Conservation (phyloP, 1,139 yeast species). For the Hyphopichia buzzinii region DNA sequence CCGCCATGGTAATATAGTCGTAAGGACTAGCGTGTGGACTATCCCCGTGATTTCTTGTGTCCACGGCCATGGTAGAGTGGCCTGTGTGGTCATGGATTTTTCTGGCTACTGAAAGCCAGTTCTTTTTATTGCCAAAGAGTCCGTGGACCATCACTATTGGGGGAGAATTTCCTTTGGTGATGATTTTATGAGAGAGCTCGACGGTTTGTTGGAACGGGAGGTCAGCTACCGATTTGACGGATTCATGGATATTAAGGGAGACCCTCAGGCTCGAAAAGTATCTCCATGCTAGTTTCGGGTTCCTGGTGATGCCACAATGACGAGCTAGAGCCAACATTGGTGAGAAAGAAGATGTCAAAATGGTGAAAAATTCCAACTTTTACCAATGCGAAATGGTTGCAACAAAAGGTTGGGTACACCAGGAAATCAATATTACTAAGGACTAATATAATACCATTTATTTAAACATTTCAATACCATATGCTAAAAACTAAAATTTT, state of each 20-base stretch:
- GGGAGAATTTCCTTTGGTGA: conserved; percentile 4
- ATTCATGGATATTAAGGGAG: background rate
- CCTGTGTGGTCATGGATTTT: conserved; percentile 27
- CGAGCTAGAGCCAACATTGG: background rate
- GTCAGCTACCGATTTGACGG: background rate
- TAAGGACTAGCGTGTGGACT: conserved; percentile 45
- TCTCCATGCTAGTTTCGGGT: too few species aligned
- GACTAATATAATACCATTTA: too few species aligned
- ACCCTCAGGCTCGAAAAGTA: too few species aligned
- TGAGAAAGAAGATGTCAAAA: background rate
- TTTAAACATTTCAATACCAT: too few species aligned
- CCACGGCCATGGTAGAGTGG: conserved; percentile 40
- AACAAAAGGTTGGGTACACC: background rate
- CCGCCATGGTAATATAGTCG: conserved; percentile 39
- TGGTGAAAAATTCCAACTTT: background rate
- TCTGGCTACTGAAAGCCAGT: conserved; percentile 38
- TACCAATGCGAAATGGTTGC: background rate
- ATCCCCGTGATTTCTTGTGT: conserved; percentile 54
- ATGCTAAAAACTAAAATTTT: background rate
- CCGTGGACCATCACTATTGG: conserved; percentile 50
- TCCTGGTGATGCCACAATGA: too few species aligned
- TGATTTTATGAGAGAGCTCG: conserved; percentile 1
- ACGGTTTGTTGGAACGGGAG: background rate
- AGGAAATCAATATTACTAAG: too few species aligned
- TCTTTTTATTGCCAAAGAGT: conserved; percentile 45